These are phyloP conservation scores for Trichoderma sp. DNA, from an alignment of 2,329 filamentous ascomycete species.

Conservation along the genomic window DNA sequence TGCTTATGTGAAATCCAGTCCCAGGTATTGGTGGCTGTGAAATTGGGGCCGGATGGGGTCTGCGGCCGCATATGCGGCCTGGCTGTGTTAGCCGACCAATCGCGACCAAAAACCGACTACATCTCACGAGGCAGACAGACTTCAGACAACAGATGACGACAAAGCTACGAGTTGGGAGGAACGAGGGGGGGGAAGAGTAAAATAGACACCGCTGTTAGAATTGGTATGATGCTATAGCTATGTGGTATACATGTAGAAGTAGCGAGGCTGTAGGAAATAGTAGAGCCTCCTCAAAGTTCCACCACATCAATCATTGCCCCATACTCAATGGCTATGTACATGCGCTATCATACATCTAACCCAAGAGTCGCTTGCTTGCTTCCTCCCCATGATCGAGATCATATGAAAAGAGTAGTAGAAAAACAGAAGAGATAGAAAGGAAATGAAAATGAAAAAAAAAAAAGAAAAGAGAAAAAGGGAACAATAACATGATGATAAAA, in stretches of 20 bases:
- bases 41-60: slow-evolving; percentile 22
- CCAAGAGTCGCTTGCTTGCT: neutral
- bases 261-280: neutral
- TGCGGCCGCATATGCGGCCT: slow-evolving; percentile 35
- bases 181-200: neutral
- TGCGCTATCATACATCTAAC: slow-evolving; percentile 9
- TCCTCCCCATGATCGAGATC: neutral
- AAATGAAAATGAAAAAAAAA: neutral
- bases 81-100: slow-evolving; percentile 28
- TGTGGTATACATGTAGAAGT: slow-evolving; percentile 15
- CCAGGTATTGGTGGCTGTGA: slow-evolving; percentile 23
- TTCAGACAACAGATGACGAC: neutral
- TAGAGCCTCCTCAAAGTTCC: neutral
- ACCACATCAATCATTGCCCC: neutral
- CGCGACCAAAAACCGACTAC: neutral
- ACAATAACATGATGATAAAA: neutral
- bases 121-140: slow-evolving; percentile 23
- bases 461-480: neutral
- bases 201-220: slow-evolving; percentile 11
- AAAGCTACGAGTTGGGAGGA: neutral
- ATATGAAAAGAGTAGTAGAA: neutral
- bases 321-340: slow-evolving; percentile 10
- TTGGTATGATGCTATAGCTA: slow-evolving; percentile 17
- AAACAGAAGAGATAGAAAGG: neutral
- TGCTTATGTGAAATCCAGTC: neutral